Base-by-base conservation (phyloP, 352 stramenopile species). In the Globisporangium solare region DNA sequence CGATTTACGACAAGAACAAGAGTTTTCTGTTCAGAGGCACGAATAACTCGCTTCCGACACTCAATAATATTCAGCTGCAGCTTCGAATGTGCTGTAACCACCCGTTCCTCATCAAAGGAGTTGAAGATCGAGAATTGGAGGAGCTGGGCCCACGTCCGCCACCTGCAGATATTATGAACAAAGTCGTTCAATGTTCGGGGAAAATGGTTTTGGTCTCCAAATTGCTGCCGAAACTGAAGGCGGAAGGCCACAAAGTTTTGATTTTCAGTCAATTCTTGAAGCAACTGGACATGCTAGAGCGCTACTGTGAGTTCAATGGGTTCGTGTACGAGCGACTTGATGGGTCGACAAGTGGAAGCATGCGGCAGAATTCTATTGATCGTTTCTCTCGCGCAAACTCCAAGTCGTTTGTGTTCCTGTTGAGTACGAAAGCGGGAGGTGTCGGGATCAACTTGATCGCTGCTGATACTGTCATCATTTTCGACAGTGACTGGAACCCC, bases 61-160 rank as follows among this genome's bases (percentile, higher is more conserved):
- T 99, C 24, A 99, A 98, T 68, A 99, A 99, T 75, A 93, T 99
- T 54, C 96, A 98, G 41, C 97, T 99, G 79, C 93, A 99, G 75
- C 70, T 99, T 21, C 78, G 97, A 35, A 99, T 99, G 69, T 99
- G 97, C 71, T 99, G 98, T 68, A 99, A 99, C 72, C 98, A 99
- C 69, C 89, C 97, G 2, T 99, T 99, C 68, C 71, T 99, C 27
- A 96, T 99, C 51, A 98, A 98, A 60, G 96, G 96, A 15, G 86
- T 94, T 18, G 84, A 95, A 63, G 79, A 94, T 31, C 73, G 83
- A 45, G 86, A 96, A 43, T 60, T 95, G 1, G 82, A 89, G 39
- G 78, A 92, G 37, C 73, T 96, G 11, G 79, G 83, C 14, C 68
- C 54, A 11, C 66, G 66, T 6, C 82, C 84, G 1, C 74, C 76